Evolutionary conservation across 2,329 filamentous ascomycete genomes (phyloP).

Genomic region (Paecilomyces variotii): DNA sequence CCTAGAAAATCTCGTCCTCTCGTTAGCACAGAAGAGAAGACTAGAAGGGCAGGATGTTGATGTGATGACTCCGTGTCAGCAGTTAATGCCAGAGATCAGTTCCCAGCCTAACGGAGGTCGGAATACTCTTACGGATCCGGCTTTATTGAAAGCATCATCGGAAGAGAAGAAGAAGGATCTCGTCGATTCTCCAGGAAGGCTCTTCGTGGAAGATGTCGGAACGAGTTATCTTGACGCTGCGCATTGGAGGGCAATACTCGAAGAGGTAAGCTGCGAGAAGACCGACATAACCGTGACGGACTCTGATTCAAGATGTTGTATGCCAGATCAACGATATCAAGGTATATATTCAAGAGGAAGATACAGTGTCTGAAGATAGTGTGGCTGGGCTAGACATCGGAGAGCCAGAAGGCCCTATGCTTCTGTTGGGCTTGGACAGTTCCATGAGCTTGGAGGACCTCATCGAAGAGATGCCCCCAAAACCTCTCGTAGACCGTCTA

Average conservation of each 20-base stretch:
- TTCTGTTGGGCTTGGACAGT: slow-evolving; percentile 20
- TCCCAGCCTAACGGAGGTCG: neutral
- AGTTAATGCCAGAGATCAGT: neutral
- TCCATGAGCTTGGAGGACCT: slow-evolving; percentile 23
- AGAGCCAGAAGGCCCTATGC: slow-evolving; percentile 14
- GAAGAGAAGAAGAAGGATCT: slow-evolving; percentile 7
- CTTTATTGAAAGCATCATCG: neutral
- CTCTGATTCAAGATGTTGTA: neutral
- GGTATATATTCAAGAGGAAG: slow-evolving; percentile 18
- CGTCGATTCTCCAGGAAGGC: slow-evolving; percentile 18
- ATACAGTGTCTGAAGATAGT: slow-evolving; percentile 13
- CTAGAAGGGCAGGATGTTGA: slow-evolving; percentile 5
- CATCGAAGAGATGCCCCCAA: slow-evolving; percentile 22
- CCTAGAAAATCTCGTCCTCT: slow-evolving; percentile 29
- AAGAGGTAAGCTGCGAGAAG: slow-evolving; percentile 20
- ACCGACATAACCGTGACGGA: neutral
- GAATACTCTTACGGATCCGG: neutral
- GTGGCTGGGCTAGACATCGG: slow-evolving; percentile 12
- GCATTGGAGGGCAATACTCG: slow-evolving; percentile 29
- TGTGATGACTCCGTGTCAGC: neutral
- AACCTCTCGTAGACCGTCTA: slow-evolving; percentile 23
- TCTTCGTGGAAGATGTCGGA: slow-evolving; percentile 22
- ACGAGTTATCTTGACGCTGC: slow-evolving; percentile 29
- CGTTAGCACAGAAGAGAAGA: slow-evolving; percentile 22
- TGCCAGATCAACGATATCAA: slow-evolving; percentile 26